These are phyloP conservation scores for Aspergillus sp. DNA, from an alignment of 2,329 filamentous ascomycete species.

Conservation along the genomic window DNA sequence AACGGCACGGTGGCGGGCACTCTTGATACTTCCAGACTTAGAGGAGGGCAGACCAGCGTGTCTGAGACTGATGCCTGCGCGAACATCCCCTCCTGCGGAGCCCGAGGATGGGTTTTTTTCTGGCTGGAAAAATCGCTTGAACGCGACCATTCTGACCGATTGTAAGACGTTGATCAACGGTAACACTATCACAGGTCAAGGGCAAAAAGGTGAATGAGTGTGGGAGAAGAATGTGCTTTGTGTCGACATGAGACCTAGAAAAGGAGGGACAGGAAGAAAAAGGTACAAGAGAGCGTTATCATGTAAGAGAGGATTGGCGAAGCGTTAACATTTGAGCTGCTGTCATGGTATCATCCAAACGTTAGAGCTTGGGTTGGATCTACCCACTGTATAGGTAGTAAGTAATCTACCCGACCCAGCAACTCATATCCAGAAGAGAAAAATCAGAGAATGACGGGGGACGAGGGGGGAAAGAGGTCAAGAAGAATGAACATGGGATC, in stretches of 20 bases:
- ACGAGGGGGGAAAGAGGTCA: background rate
- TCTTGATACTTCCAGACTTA: slow-evolving; percentile 13
- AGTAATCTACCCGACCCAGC: background rate
- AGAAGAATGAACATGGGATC: slow-evolving; percentile 3
- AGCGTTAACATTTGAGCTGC: background rate
- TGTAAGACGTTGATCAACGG: background rate
- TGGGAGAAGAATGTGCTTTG: background rate
- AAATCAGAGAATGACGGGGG: background rate
- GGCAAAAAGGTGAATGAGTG: background rate
- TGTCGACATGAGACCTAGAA: background rate
- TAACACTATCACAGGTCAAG: background rate
- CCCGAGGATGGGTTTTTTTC: slow-evolving; percentile 21
- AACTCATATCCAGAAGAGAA: background rate
- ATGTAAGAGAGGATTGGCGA: background rate
- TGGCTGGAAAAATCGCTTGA: slow-evolving; percentile 34
- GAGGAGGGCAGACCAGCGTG: background rate
- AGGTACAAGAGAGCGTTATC: background rate
- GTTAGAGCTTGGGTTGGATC: background rate
- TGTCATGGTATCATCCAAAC: slow-evolving; percentile 10
- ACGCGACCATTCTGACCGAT: slow-evolving; percentile 29
- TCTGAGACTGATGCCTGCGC: slow-evolving; percentile 1
- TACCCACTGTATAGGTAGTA: background rate
- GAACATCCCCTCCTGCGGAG: slow-evolving; percentile 10
- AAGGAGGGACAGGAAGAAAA: background rate
- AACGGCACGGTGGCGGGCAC: slow-evolving; percentile 22